A percentile compares a stretch with the other conserved stretches of the same genome.
Conservation (phyloP, 208 protist species). For the Leishmania tarentolae region DNA sequence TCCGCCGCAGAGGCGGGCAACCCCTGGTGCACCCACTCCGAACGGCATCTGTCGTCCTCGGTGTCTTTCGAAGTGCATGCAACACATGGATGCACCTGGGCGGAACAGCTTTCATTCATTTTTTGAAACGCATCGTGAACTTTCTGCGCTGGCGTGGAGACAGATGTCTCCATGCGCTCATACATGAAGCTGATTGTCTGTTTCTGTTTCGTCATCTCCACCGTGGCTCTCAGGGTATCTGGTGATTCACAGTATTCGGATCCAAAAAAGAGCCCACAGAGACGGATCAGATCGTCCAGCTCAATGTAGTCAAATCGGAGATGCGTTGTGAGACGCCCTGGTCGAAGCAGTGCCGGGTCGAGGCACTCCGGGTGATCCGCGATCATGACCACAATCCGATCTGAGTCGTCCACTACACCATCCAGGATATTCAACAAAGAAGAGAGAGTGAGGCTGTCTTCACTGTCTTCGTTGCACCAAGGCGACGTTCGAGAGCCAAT, state of each 20-base stretch:
- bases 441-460: constrained; percentile 19
- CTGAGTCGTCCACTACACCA: constrained; percentile 23
- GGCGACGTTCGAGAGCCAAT: not conserved
- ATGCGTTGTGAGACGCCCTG: constrained; percentile 25
- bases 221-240: not conserved
- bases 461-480: not conserved
- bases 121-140: not conserved
- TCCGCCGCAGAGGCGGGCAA: not conserved
- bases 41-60: not conserved
- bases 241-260: not conserved
- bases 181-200: not conserved
- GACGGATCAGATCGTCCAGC: constrained; percentile 11
- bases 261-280: constrained; percentile 28
- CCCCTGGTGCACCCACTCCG: constrained; percentile 6
- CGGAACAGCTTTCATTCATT: too few relatives aligned
- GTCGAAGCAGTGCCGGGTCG: constrained; percentile 34
- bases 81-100: not conserved
- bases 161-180: not conserved
- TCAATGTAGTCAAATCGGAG: constrained; percentile 34
- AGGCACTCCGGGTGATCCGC: constrained; percentile 27
- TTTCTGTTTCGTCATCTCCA: not conserved
- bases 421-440: constrained; percentile 31
- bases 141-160: not conserved
- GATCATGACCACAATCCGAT: constrained; percentile 30
- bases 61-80: not conserved